Percentiles rank a stretch among this genome's conserved stretches.
These are phyloP conservation scores for Chytridiales sp. DNA, from an alignment of 371 early-diverging fungal species.

Conservation along the genomic window DNA sequence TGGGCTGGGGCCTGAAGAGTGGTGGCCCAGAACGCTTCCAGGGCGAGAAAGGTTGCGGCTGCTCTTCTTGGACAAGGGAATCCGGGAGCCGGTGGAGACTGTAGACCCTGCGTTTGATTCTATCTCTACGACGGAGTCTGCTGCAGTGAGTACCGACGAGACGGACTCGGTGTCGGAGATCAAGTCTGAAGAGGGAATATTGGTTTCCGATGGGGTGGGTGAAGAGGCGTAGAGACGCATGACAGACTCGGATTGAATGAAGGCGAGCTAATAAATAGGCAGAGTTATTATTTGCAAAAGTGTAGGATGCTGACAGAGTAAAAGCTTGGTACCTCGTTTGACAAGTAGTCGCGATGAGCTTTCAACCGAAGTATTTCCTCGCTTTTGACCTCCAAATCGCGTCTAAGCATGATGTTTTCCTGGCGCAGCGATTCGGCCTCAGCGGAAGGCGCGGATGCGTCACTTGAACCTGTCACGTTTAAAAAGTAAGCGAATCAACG, in stretches of 20 bases:
- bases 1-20: too few species aligned
- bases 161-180: conserved; percentile 19
- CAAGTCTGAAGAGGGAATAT: conserved; percentile 10
- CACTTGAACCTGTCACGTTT: not conserved
- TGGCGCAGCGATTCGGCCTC: conserved; percentile 8
- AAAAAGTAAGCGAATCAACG: not conserved
- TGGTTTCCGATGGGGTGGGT: conserved; percentile 3
- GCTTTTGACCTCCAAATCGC: conserved; percentile 5
- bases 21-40: too few species aligned
- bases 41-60: too few species aligned
- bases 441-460: not conserved
- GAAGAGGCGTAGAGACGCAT: not conserved
- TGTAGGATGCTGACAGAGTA: not conserved
- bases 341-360: conserved; percentile 19
- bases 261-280: conserved; percentile 8
- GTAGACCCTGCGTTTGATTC: not conserved
- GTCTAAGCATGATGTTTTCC: conserved; percentile 10
- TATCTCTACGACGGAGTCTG: conserved; percentile 1
- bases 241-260: conserved; percentile 17
- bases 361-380: conserved; percentile 15
- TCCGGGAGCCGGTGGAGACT: conserved; percentile 1
- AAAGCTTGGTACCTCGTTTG: conserved; percentile 20
- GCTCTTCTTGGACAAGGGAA: not conserved
- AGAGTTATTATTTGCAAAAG: not conserved
- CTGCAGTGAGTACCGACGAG: conserved; percentile 2